A percentile compares a stretch with the other conserved stretches of the same genome.
phyloP scores from a whole-genome alignment of 192 early-diverging fungal genomes.

The Oehlia diaphana region DNA sequence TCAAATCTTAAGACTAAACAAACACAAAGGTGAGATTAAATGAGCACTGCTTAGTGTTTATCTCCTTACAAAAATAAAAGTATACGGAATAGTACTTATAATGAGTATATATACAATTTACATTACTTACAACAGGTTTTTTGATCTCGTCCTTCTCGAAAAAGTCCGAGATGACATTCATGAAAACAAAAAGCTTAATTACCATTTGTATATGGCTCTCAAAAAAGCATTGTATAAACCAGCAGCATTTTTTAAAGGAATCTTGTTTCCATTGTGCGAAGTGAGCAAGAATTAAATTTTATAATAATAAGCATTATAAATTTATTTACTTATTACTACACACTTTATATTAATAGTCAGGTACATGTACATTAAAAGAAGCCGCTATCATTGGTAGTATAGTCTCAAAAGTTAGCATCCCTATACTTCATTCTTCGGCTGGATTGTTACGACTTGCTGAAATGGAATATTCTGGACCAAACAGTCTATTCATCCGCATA shows the following conservation, averaged over 20 bases:
- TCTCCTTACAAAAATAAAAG: too few relatives aligned
- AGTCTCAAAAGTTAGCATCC: conserved; percentile 90
- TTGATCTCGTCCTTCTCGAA: conserved; percentile 85
- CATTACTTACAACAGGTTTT: conserved; percentile 57
- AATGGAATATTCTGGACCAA: conserved; percentile 97
- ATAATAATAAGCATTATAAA: not conserved
- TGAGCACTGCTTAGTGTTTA: too few relatives aligned
- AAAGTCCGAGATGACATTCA: conserved; percentile 92
- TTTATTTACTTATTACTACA: not conserved
- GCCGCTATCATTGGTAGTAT: conserved; percentile 94
- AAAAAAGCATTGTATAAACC: conserved; percentile 98
- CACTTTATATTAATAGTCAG: conserved; percentile 38
- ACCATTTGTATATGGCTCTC: conserved; percentile 94
- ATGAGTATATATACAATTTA: too few relatives aligned
- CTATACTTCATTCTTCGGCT: conserved; percentile 93
- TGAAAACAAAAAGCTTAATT: conserved; percentile 98
- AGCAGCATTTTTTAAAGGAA: conserved; percentile 96
- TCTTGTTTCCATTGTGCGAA: conserved; percentile 94
- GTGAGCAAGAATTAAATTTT: not conserved
- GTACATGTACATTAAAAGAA: conserved; percentile 91
- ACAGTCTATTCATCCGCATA: conserved; percentile 91
- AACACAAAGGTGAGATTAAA: conserved; percentile 66
- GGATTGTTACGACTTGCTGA: conserved; percentile 91
- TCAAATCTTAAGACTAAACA: conserved; percentile 95
- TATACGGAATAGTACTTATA: too few relatives aligned